These are phyloP conservation scores for Hibiscus tridactylites DNA, from an alignment of 345 rosid genomes.

Conservation along the genomic window DNA sequence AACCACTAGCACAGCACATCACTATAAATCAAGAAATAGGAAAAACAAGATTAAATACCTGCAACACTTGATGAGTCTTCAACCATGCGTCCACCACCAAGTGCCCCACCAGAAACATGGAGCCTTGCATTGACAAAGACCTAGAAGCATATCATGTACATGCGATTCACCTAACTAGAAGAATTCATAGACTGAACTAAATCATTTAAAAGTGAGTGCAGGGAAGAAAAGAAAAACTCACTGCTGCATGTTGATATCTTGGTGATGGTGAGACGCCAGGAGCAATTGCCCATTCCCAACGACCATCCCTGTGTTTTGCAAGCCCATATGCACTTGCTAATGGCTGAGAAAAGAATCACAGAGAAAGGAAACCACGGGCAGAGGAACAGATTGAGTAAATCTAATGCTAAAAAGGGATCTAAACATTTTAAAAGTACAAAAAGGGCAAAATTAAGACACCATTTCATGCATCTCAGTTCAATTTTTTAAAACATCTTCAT, in stretches of 20 bases:
- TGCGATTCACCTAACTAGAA: constrained; percentile 3
- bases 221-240: constrained; percentile 30
- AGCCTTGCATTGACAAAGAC: constrained; percentile 98
- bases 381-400: constrained; percentile 4
- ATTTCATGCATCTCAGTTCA: background rate
- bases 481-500: background rate
- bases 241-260: constrained; percentile 99
- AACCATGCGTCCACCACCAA: constrained; percentile 99
- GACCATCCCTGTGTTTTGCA: constrained; percentile 99
- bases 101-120: constrained; percentile 99
- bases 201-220: background rate
- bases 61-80: constrained; percentile 98
- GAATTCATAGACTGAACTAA: background rate
- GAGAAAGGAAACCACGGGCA: background rate
- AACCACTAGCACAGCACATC: background rate
- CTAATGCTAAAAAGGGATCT: constrained; percentile 1
- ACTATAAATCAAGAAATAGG: background rate
- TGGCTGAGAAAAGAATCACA: constrained; percentile 42
- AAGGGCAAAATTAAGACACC: background rate
- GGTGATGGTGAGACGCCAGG: constrained; percentile 98
- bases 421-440: background rate
- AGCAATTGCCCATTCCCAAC: constrained; percentile 99
- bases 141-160: constrained; percentile 29
- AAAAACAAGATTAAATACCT: constrained; percentile 37
- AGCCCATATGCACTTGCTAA: constrained; percentile 96